Evolutionary conservation across 163 green algal species (phyloP).

Genomic region (Volvox carteri): DNA sequence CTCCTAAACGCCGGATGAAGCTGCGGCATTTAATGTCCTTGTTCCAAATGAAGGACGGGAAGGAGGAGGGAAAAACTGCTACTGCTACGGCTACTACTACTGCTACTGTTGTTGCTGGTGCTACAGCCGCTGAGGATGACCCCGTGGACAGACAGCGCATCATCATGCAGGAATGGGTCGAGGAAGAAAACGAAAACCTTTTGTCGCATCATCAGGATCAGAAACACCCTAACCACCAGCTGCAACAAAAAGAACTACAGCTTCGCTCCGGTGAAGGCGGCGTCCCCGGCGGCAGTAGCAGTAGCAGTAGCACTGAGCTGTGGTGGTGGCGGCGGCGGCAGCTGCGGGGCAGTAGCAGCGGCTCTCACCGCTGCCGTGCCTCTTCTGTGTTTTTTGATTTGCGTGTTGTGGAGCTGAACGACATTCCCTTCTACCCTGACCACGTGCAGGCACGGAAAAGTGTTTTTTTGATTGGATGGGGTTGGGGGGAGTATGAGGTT

Average conservation of each 20-base stretch:
- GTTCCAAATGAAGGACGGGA: neutral
- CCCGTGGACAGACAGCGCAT: too few species aligned
- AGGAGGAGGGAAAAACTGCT: too few species aligned
- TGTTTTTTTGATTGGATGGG: too few species aligned
- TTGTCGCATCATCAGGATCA: too few species aligned
- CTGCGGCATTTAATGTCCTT: neutral
- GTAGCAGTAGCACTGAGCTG: neutral
- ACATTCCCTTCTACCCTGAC: slow-evolving; percentile 44
- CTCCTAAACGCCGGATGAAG: neutral
- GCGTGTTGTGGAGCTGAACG: slow-evolving; percentile 24
- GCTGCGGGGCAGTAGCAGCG: neutral
- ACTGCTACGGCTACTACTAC: neutral
- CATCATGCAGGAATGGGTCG: too few species aligned
- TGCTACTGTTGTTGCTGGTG: neutral
- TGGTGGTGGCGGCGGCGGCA: neutral
- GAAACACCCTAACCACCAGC: too few species aligned
- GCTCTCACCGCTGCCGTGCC: neutral
- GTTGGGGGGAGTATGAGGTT: too few species aligned
- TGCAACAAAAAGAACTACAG: too few species aligned
- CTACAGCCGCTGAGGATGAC: neutral
- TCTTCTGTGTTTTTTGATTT: slow-evolving; percentile 47
- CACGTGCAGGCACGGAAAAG: slow-evolving; percentile 41
- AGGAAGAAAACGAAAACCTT: too few species aligned
- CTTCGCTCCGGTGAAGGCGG: too few species aligned
- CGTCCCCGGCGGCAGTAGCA: too few species aligned